phyloP scores from a whole-genome alignment of 1,284 basidiomycete species.

The Takashimella tepidaria region DNA sequence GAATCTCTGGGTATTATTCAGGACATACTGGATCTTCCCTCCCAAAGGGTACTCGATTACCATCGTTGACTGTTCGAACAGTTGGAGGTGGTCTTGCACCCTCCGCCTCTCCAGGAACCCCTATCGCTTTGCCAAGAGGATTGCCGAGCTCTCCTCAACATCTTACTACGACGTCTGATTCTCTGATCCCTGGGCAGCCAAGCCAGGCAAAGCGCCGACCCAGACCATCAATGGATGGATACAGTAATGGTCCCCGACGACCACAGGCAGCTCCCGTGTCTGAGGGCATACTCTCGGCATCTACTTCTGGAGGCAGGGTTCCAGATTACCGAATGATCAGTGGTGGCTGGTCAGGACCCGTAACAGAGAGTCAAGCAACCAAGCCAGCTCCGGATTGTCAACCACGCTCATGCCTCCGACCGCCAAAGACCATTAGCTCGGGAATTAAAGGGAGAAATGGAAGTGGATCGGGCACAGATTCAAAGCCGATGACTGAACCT shows the following conservation, averaged over 20 bases:
- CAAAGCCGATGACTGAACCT: slow-evolving; percentile 6
- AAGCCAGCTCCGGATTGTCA: neutral
- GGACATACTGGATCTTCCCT: too few species aligned
- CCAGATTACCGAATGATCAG: neutral
- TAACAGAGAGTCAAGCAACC: neutral
- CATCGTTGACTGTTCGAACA: neutral
- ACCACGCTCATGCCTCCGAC: slow-evolving; percentile 17
- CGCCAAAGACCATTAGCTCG: slow-evolving; percentile 7
- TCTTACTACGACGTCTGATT: too few species aligned
- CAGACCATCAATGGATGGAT: neutral
- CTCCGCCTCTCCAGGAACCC: too few species aligned
- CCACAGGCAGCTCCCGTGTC: too few species aligned
- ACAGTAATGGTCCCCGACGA: neutral
- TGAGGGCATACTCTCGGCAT: too few species aligned
- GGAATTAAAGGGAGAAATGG: too few species aligned
- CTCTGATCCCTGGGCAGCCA: too few species aligned
- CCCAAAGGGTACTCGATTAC: neutral
- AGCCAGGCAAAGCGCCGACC: neutral
- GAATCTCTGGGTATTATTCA: too few species aligned
- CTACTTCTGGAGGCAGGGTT: too few species aligned
- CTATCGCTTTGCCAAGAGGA: too few species aligned
- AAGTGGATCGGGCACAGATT: too few species aligned
- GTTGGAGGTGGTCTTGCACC: neutral
- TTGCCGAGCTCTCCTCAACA: too few species aligned
- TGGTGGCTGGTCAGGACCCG: neutral